Conservation (phyloP, 1,139 yeast genomes). For the Taiozyma onychis region DNA sequence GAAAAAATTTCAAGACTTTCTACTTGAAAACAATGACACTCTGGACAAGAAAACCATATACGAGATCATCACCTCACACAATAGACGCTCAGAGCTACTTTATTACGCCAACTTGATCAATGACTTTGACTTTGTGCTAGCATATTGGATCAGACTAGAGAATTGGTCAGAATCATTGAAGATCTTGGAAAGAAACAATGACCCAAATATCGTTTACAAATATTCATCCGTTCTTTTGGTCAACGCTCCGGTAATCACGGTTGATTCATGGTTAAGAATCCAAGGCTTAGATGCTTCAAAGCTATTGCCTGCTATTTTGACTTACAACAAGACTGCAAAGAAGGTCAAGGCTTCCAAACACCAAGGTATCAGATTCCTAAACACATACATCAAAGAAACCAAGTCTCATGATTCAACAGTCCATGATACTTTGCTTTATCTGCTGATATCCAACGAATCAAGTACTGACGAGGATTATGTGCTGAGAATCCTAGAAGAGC, state of each 20-base stretch:
- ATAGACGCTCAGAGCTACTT: constrained; percentile 57
- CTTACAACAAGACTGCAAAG: constrained; percentile 43
- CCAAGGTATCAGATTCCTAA: constrained; percentile 62
- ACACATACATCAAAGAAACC: constrained; percentile 51
- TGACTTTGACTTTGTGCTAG: constrained; percentile 65
- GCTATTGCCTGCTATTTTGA: constrained; percentile 70
- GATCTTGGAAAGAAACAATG: constrained; percentile 45
- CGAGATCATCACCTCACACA: constrained; percentile 64
- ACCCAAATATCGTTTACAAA: constrained; percentile 50
- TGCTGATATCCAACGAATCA: constrained; percentile 55
- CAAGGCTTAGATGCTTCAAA: constrained; percentile 30
- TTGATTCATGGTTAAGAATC: constrained; percentile 70
- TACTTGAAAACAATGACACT: constrained; percentile 40
- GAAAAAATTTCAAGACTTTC: constrained; percentile 44
- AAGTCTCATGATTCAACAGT: constrained; percentile 45
- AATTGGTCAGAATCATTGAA: constrained; percentile 73
- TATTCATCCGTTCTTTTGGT: constrained; percentile 63
- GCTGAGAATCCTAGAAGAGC: constrained; percentile 43
- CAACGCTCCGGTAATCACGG: constrained; percentile 64
- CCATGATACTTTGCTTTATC: constrained; percentile 68
- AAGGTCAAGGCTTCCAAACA: constrained; percentile 38
- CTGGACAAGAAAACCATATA: constrained; percentile 66
- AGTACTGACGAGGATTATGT: constrained; percentile 34
- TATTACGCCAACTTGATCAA: constrained; percentile 62
- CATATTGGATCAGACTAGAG: constrained; percentile 60